Conservation (phyloP, 1,284 basidiomycete genomes). For the Calocybe gambosa region DNA sequence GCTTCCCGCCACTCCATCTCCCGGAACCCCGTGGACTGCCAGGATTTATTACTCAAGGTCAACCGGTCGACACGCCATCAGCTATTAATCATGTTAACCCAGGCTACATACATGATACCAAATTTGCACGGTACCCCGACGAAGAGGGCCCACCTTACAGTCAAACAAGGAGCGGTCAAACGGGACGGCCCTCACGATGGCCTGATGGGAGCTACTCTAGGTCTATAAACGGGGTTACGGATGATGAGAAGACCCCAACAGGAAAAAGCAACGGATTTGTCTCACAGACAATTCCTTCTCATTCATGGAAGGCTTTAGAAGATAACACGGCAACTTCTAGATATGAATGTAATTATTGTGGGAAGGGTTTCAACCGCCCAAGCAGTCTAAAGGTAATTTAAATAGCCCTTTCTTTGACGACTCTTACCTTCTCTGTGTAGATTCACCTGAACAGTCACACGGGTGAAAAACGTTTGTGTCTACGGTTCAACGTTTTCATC, state of each 20-base stretch:
- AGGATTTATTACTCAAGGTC: background rate
- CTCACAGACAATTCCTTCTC: conserved; percentile 1
- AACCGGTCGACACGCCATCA: background rate
- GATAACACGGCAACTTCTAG: conserved; percentile 29
- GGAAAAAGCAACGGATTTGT: conserved; percentile 18
- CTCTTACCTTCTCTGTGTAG: conserved; percentile 29
- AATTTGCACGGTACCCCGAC: background rate
- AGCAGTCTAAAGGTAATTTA: conserved; percentile 67
- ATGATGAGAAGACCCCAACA: conserved; percentile 26
- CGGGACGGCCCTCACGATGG: conserved; percentile 6
- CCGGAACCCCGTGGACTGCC: conserved; percentile 1
- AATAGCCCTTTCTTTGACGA: conserved; percentile 10
- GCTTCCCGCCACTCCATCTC: conserved; percentile 1
- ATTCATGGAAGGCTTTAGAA: conserved; percentile 6
- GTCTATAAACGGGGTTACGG: conserved; percentile 11
- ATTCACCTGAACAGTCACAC: conserved; percentile 83
- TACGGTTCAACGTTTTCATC: conserved; percentile 10
- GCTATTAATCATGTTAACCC: background rate
- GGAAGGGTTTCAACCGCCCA: conserved; percentile 75
- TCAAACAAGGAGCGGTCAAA: background rate
- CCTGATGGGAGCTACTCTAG: conserved; percentile 21
- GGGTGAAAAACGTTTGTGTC: conserved; percentile 71
- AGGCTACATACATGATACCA: background rate
- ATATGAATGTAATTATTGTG: conserved; percentile 74
- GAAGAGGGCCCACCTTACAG: conserved; percentile 3